phyloP scores from a whole-genome alignment of 108 stramenopile species.

The Pinguiococcus pyrenoidosus region DNA sequence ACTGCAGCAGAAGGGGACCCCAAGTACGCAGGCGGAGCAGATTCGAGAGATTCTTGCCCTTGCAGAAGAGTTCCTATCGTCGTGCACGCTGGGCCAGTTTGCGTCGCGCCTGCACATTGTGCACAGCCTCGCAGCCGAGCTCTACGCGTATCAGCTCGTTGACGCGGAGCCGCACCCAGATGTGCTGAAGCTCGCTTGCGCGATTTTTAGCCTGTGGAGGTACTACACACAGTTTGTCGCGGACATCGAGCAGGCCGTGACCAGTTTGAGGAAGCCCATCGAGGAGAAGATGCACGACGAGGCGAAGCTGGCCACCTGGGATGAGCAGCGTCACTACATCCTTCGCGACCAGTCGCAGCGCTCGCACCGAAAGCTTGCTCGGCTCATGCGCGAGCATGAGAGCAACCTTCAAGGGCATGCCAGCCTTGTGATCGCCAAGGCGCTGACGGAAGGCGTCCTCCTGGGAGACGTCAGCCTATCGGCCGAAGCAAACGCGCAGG shows the following conservation, averaged over 20 bases:
- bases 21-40: background rate
- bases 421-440: background rate
- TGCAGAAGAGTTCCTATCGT: constrained; percentile 34
- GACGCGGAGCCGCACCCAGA: background rate
- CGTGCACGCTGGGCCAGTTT: constrained; percentile 28
- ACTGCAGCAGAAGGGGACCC: no score
- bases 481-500: no score
- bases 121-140: constrained; percentile 13
- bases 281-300: constrained; percentile 76
- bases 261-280: constrained; percentile 43
- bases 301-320: constrained; percentile 92
- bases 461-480: no score
- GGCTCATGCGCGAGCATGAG: constrained; percentile 16
- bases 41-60: no score
- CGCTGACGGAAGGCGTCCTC: constrained; percentile 1
- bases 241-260: constrained; percentile 20
- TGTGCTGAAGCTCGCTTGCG: constrained; percentile 19
- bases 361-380: constrained; percentile 57
- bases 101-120: constrained; percentile 25
- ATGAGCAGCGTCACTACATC: constrained; percentile 87
- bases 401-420: background rate
- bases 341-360: constrained; percentile 77
- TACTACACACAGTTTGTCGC: constrained; percentile 61
- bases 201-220: constrained; percentile 46
- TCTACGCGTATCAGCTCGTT: background rate